These are phyloP conservation scores for Kurtzmaniella quercitrusa DNA, from an alignment of 1,139 yeast species.

Conservation along the genomic window DNA sequence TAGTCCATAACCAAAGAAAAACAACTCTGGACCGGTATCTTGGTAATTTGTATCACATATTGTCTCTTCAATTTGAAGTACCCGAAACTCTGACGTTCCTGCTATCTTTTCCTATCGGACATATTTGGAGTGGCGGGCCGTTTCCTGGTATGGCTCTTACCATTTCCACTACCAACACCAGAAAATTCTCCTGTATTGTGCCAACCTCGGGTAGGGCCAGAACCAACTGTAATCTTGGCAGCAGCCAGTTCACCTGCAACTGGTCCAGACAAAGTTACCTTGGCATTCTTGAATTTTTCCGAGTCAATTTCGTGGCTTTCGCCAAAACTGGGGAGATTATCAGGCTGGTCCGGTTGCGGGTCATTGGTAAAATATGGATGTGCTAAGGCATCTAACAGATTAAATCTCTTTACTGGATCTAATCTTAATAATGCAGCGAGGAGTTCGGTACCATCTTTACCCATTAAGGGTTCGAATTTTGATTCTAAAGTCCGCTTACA, in stretches of 20 bases:
- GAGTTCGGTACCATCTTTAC: conserved; percentile 36
- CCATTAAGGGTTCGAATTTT: conserved; percentile 31
- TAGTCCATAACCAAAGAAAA: no score
- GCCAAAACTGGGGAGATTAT: conserved; percentile 64
- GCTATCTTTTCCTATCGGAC: neutral
- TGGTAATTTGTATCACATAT: no score
- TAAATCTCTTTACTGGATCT: conserved; percentile 68
- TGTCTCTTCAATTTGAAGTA: no score
- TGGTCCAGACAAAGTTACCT: conserved; percentile 5
- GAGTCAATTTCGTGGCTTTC: conserved; percentile 89
- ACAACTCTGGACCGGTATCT: no score
- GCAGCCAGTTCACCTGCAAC: neutral
- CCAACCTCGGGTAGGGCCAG: neutral
- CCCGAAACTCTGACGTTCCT: no score
- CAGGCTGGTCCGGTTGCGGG: conserved; percentile 58
- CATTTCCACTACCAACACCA: neutral
- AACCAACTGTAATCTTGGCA: neutral
- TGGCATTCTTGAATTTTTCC: conserved; percentile 47
- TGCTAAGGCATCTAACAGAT: conserved; percentile 73
- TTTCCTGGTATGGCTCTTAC: neutral
- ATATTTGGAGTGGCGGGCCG: neutral
- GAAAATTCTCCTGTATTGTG: neutral
- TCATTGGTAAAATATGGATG: conserved; percentile 63
- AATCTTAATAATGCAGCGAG: conserved; percentile 53
- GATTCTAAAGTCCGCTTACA: conserved; percentile 54